phyloP scores from a whole-genome alignment of 2,329 filamentous ascomycete species.

The Huntiella bhutanensis region DNA sequence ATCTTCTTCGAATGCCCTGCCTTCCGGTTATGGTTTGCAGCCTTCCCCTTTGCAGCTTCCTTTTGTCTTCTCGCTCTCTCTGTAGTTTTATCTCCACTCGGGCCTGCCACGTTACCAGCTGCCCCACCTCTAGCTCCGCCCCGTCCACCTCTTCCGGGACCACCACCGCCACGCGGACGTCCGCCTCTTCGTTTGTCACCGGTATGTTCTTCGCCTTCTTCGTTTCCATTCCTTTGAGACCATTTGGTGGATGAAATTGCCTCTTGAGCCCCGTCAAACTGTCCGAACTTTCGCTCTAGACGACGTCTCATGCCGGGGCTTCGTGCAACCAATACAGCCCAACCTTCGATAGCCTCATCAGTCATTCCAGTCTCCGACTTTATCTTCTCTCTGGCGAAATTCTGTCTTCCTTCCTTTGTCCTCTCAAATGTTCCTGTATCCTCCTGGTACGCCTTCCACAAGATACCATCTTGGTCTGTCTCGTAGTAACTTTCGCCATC shows the following conservation, averaged over 20 bases:
- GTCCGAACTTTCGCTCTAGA: slow-evolving; percentile 51
- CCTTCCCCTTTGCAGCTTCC: slow-evolving; percentile 11
- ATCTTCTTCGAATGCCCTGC: slow-evolving; percentile 1
- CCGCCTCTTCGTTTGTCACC: background rate
- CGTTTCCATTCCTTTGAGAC: slow-evolving; percentile 13
- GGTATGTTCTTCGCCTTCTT: slow-evolving; percentile 1
- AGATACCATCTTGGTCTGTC: slow-evolving; percentile 35
- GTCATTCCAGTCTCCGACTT: slow-evolving; percentile 70
- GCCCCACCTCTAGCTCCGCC: background rate
- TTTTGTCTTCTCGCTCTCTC: slow-evolving; percentile 12
- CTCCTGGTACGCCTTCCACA: slow-evolving; percentile 55
- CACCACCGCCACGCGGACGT: background rate
- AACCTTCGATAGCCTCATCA: slow-evolving; percentile 86
- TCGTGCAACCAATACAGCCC: slow-evolving; percentile 68
- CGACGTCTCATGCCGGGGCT: slow-evolving; percentile 49
- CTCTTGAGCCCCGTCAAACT: slow-evolving; percentile 47
- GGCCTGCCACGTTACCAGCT: background rate
- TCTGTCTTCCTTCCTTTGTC: slow-evolving; percentile 36
- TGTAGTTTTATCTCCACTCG: background rate
- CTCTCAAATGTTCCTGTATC: slow-evolving; percentile 49
- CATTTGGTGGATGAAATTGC: slow-evolving; percentile 49
- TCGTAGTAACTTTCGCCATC: slow-evolving; percentile 31
- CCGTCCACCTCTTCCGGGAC: background rate
- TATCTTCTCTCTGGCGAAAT: slow-evolving; percentile 38
- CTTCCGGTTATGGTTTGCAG: slow-evolving; percentile 1